Evolutionary conservation across 305 asterid genomes (phyloP), one percentile per base, ranked within the genome.

Genomic region (Euphrasia arctica): DNA sequence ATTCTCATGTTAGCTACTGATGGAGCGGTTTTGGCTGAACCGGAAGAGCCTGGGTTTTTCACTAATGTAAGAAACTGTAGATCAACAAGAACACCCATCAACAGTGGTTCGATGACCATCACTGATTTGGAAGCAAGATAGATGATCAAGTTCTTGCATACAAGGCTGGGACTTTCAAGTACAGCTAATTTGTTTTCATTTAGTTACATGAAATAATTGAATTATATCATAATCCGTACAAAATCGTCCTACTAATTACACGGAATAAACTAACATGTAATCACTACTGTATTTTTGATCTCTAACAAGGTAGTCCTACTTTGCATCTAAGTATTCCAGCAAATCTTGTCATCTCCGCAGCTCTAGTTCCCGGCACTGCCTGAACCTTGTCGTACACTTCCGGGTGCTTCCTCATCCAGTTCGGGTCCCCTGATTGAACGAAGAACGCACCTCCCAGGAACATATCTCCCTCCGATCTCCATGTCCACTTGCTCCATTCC

Each of bases 381-480:
- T 51, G 4, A 0, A 83, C 70, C 58, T 55, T 51, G 50, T 87
- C 90, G 10, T 73, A 81, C 41, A 65, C 39, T 34, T 79, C 65
- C 0, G 70, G 78, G 3, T 84, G 89, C 68, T 85, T 83, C 50
- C 68, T 72, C 0, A 29, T 54, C 59, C 84, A 0, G 63, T 36
- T 0, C 2, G 82, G 80, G 59, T 86, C 95, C 0, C 96, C 96
- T 0, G 96, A 79, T 32, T 75, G 52, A 1, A 80, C 68, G 47
- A 91, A 91, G 66, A 66, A 83, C 0, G 98, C 95, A 9, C 96
- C 98, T 47, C 82, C 79, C 67, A 76, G 18, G 72, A 79, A 75
- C 0, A 80, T 12, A 54, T 88, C 95, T 62, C 94, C 86, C 34
- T 91, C 86, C 7, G 96, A 88, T 70, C 79, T 82, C 96, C 96